Conservation (phyloP, 1,284 basidiomycete species). For the Mycena citricolor region DNA sequence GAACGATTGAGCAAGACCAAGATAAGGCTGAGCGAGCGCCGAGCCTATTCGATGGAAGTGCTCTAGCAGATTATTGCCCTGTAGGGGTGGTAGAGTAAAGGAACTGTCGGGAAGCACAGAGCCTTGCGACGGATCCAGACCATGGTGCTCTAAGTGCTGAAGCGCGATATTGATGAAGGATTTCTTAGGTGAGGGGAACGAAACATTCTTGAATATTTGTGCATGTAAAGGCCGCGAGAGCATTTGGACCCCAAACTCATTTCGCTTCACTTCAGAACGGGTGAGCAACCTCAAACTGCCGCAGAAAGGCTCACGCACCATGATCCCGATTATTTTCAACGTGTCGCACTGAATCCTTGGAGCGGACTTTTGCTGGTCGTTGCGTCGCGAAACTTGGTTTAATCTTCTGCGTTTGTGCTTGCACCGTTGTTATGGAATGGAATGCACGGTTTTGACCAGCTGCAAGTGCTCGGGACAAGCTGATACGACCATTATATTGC, state of each 20-base stretch:
- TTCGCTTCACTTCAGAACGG: slow-evolving; percentile 57
- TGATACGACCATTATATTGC: no score
- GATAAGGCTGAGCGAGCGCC: slow-evolving; percentile 78
- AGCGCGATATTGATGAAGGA: slow-evolving; percentile 74
- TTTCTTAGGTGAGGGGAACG: slow-evolving; percentile 63
- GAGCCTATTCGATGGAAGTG: slow-evolving; percentile 87
- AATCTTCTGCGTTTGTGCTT: no score
- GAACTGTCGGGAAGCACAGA: slow-evolving; percentile 76
- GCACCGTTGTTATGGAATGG: no score
- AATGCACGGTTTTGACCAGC: no score
- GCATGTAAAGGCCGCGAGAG: slow-evolving; percentile 77
- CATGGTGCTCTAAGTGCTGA: slow-evolving; percentile 78
- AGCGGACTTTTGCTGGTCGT: no score
- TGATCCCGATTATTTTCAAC: no score
- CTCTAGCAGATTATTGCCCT: slow-evolving; percentile 81
- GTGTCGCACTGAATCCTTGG: no score
- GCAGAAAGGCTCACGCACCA: not conserved
- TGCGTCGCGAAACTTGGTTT: no score
- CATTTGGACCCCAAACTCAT: slow-evolving; percentile 90
- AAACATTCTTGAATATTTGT: slow-evolving; percentile 80
- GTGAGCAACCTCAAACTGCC: no score
- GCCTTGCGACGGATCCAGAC: slow-evolving; percentile 77
- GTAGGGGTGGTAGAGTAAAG: slow-evolving; percentile 84
- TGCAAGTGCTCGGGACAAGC: no score
- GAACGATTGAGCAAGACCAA: slow-evolving; percentile 71